Percentiles rank a stretch among this genome's conserved stretches.
Evolutionary conservation across 345 rosid genomes (phyloP).

Genomic region (Lenwebbia sp.): DNA sequence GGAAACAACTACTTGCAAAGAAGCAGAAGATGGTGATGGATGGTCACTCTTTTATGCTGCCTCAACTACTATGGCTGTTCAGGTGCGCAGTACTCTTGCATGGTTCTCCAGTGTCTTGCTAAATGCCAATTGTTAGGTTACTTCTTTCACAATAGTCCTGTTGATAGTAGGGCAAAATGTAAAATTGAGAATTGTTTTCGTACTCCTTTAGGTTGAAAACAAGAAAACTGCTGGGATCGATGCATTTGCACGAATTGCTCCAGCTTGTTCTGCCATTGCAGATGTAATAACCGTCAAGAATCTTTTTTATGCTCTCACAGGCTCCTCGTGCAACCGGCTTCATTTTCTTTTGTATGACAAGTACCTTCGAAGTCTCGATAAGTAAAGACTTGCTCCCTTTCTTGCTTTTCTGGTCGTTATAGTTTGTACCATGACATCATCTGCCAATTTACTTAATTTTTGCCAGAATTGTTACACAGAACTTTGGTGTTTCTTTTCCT

Average conservation of each 20-base stretch:
- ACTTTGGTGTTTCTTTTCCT: neutral
- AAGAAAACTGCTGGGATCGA: slow-evolving; percentile 68
- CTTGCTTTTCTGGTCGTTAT: neutral
- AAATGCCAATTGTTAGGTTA: neutral
- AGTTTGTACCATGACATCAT: neutral
- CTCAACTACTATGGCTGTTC: slow-evolving; percentile 74
- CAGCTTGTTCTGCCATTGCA: slow-evolving; percentile 72
- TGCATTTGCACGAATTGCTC: slow-evolving; percentile 89
- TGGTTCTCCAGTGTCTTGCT: neutral
- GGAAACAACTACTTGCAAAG: slow-evolving; percentile 43
- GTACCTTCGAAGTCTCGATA: slow-evolving; percentile 80
- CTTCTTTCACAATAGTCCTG: neutral
- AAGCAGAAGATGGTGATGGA: slow-evolving; percentile 64
- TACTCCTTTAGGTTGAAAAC: slow-evolving; percentile 57
- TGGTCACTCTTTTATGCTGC: slow-evolving; percentile 70
- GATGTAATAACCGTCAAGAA: slow-evolving; percentile 78
- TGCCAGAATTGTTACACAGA: neutral
- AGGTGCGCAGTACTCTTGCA: slow-evolving; percentile 29
- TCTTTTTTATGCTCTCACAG: slow-evolving; percentile 79
- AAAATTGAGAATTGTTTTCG: neutral
- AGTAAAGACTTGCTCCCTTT: slow-evolving; percentile 39
- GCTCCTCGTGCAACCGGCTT: slow-evolving; percentile 56
- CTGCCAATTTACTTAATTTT: neutral
- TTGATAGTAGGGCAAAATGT: neutral
- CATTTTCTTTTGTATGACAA: slow-evolving; percentile 88